Base-by-base conservation (phyloP, 2,329 filamentous ascomycete genomes). In the Sclerotinia spermophila region DNA sequence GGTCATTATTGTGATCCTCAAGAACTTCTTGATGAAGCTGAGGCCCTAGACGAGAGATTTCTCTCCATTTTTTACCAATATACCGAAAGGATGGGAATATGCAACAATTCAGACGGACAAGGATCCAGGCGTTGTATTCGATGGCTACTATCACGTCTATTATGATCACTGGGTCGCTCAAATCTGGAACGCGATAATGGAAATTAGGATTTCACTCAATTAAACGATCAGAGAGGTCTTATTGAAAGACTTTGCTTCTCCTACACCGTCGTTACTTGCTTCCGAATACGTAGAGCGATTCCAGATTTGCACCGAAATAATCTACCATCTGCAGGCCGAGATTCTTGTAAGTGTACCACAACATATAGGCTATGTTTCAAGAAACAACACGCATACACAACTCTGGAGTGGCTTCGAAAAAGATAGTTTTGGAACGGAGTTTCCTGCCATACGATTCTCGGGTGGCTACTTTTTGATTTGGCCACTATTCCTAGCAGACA, bases 331-430 rank as follows among this genome's bases (percentile, higher is more conserved):
- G 55, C 74, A 74, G 65, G 67, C 68, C 1, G 74, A 77, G 2
- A 76, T 79, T 15, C 71, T 79, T 0, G 75, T 73, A 19, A 76
- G 73, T n/a, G 71, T 79, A 21, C 76, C 77, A 6, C 75, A 78
- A 40, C 71, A 77, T 17, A 24, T 68, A 2, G 61, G 56, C 21
- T 69, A 73, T 44, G 62, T 68, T 13, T 15, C 58, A 21, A n/a
- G 40, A 13, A 56, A 13, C 10, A 24, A 19, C 3, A 11, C 24
- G 3, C 51, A 33, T 30, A 7, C 35, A 10, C 33, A 68, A 13
- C 48, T 19, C 3, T 30, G 38, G 38, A 44, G 24, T 17, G 53
- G 38, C n/a, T 65, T 44, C 30, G 17, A 33, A 35, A 53, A 11
- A 21, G 56, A 68, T 5, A 33, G 55, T 1, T 19, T 40, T 7